phyloP scores from a whole-genome alignment of 2,329 filamentous ascomycete species.

The Fusarium agapanthi region DNA sequence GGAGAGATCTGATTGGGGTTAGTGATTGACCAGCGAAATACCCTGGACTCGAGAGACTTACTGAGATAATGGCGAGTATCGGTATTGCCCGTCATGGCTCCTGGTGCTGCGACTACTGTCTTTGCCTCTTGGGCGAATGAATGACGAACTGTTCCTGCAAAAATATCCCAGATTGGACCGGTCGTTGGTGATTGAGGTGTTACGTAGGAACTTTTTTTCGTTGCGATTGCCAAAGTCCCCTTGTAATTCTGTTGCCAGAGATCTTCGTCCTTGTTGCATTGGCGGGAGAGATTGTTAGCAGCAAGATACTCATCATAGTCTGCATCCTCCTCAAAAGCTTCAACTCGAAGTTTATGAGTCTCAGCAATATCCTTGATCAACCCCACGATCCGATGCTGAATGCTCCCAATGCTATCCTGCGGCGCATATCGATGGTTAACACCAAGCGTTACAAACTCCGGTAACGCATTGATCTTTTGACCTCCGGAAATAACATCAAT shows the following conservation, averaged over 20 bases:
- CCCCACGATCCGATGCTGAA: neutral
- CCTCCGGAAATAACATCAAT: constrained; percentile 68
- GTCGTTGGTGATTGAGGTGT: neutral
- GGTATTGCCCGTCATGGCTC: constrained; percentile 26
- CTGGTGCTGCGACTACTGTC: neutral
- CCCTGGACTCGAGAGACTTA: neutral
- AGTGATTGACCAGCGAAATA: neutral
- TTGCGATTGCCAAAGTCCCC: neutral
- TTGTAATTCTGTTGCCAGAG: neutral
- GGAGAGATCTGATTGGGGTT: neutral
- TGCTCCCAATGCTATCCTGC: constrained; percentile 2
- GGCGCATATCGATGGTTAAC: constrained; percentile 61
- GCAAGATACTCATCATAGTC: neutral
- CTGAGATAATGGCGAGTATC: constrained; percentile 14
- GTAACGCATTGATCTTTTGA: constrained; percentile 71
- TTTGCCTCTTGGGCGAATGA: neutral
- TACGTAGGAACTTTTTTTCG: neutral
- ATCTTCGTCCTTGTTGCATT: neutral
- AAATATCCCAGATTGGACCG: constrained; percentile 2
- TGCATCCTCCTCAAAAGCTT: constrained; percentile 6
- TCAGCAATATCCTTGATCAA: neutral
- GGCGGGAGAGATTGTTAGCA: neutral
- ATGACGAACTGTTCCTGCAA: constrained; percentile 10
- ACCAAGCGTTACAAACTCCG: constrained; percentile 63
- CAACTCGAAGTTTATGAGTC: neutral